Evolutionary conservation across 1,284 basidiomycete genomes (phyloP).

Genomic region (Jaminaea rosea): DNA sequence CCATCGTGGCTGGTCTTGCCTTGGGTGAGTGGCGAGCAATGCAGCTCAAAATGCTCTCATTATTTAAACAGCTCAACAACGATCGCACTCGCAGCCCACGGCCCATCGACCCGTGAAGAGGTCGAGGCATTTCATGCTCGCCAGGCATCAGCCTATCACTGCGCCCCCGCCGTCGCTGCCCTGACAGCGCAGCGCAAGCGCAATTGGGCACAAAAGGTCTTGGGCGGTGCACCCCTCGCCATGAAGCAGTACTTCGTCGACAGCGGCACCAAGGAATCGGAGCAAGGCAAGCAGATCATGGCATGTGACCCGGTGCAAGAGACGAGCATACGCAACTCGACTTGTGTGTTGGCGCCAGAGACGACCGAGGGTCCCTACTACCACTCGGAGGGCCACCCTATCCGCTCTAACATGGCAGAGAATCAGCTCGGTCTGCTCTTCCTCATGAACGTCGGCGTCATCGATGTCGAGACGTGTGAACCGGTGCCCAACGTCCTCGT

Average conservation of each 20-base stretch:
- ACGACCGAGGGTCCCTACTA: slow-evolving; percentile 52
- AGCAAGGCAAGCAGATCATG: slow-evolving; percentile 28
- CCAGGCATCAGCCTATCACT: slow-evolving; percentile 47
- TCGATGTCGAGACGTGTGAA: slow-evolving; percentile 64
- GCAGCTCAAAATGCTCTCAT: background rate
- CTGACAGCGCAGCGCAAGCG: slow-evolving; percentile 43
- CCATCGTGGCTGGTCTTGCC: background rate
- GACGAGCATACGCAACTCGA: slow-evolving; percentile 45
- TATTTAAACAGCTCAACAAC: background rate
- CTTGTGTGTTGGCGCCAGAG: slow-evolving; percentile 49
- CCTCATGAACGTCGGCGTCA: slow-evolving; percentile 61
- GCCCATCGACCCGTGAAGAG: slow-evolving; percentile 38
- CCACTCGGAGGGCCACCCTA: slow-evolving; percentile 50
- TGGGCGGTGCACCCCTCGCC: slow-evolving; percentile 31
- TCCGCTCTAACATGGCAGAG: slow-evolving; percentile 55
- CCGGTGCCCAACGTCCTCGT: slow-evolving; percentile 61
- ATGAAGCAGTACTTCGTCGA: slow-evolving; percentile 47
- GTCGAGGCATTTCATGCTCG: slow-evolving; percentile 38
- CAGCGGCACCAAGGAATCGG: slow-evolving; percentile 35
- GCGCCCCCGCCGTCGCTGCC: slow-evolving; percentile 47
- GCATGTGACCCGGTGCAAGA: slow-evolving; percentile 39
- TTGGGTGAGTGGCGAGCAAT: background rate
- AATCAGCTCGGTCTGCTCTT: slow-evolving; percentile 54
- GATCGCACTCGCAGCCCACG: slow-evolving; percentile 24
- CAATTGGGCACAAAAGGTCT: slow-evolving; percentile 35